A percentile compares a stretch with the other conserved stretches of the same genome.
These are phyloP conservation scores for Mortierella antarctica DNA, from an alignment of 192 early-diverging fungal genomes.

Conservation along the genomic window DNA sequence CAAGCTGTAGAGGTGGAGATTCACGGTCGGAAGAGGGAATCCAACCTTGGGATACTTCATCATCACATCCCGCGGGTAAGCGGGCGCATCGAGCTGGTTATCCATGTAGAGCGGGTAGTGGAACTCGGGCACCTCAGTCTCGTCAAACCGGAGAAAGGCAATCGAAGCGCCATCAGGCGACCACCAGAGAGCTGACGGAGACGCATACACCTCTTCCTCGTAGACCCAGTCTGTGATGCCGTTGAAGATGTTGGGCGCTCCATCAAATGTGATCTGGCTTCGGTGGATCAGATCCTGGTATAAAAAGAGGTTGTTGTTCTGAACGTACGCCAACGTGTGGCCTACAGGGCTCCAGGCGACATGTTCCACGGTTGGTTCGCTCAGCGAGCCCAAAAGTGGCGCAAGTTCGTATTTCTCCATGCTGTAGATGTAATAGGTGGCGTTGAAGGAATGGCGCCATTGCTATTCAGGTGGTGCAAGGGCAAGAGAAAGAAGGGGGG, in stretches of 20 bases:
- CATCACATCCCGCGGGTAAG: conserved; percentile 76
- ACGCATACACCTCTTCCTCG: conserved; percentile 90
- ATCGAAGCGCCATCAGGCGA: conserved; percentile 81
- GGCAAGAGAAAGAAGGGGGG: neutral
- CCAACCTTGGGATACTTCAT: conserved; percentile 96
- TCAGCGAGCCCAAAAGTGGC: conserved; percentile 64
- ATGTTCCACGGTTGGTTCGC: conserved; percentile 65
- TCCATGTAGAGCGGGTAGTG: conserved; percentile 79
- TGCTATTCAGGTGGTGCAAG: conserved; percentile 45
- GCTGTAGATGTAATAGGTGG: conserved; percentile 85
- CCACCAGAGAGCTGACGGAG: conserved; percentile 85
- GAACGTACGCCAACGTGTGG: conserved; percentile 84
- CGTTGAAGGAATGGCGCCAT: conserved; percentile 89
- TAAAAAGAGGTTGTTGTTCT: conserved; percentile 89
- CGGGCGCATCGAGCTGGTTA: conserved; percentile 52
- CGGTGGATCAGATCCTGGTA: conserved; percentile 73
- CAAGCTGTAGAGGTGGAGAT: conserved; percentile 74
- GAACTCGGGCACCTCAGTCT: conserved; percentile 83
- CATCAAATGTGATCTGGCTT: conserved; percentile 86
- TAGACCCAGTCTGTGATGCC: conserved; percentile 99
- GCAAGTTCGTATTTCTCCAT: conserved; percentile 64
- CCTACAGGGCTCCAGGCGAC: conserved; percentile 85
- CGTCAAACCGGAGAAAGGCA: conserved; percentile 89
- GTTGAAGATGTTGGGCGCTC: conserved; percentile 84
- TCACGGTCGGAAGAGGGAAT: conserved; percentile 82